Conservation (phyloP, 345 rosid genomes). For the Rhodamnia rubescens region DNA sequence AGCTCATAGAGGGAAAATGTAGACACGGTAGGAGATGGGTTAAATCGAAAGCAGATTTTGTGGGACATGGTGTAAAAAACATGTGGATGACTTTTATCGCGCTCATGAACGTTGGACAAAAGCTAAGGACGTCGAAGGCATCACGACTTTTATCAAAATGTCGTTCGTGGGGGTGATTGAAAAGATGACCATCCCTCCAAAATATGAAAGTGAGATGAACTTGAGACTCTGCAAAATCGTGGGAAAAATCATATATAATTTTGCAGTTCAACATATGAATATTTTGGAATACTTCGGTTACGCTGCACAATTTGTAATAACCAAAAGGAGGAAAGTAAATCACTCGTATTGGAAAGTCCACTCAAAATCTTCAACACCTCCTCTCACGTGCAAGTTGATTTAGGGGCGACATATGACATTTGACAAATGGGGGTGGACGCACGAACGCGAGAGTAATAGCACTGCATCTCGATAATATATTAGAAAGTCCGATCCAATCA, state of each 20-base stretch:
- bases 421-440: background rate
- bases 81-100: background rate
- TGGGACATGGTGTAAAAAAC: background rate
- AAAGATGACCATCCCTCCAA: background rate
- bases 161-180: background rate
- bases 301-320: background rate
- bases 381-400: background rate
- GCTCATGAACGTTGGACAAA: background rate
- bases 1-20: background rate
- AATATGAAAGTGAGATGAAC: background rate
- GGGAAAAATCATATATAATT: background rate
- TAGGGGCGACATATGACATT: background rate
- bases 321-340: background rate
- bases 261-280: background rate
- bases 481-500: fast-evolving
- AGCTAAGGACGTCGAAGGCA: background rate
- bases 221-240: background rate
- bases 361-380: no score
- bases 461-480: fast-evolving
- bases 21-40: background rate
- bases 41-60: background rate
- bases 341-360: background rate
- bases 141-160: background rate
- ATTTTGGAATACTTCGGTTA: background rate
- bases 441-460: fast-evolving